Evolutionary conservation across 176 grass and related monocot species (phyloP).

Genomic region (Tillandsia leiboldiana): DNA sequence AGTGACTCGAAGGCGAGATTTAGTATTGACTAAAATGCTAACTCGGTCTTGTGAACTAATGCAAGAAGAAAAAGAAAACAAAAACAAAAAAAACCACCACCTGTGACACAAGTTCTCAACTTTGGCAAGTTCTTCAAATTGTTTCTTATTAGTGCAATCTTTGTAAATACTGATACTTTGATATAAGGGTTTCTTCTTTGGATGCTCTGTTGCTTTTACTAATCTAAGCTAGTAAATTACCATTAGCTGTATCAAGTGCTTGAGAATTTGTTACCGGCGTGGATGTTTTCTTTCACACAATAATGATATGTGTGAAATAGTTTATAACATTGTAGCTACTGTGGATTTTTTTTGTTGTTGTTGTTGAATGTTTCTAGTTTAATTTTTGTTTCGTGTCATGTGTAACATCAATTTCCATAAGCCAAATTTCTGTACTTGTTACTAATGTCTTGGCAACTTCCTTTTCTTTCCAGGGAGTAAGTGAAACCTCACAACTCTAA

Average conservation of each 20-base stretch:
- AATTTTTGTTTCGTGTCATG: background rate
- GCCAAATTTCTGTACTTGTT: background rate
- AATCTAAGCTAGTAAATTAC: background rate
- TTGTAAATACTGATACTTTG: too few relatives aligned
- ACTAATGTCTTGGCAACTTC: background rate
- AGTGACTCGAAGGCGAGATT: too few relatives aligned
- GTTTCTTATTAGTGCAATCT: too few relatives aligned
- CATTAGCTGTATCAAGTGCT: background rate
- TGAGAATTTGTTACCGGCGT: background rate
- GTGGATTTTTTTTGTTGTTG: background rate
- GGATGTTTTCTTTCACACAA: background rate
- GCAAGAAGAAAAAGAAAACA: background rate
- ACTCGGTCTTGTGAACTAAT: background rate
- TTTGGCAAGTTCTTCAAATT: background rate
- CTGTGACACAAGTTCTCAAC: background rate
- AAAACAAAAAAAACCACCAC: background rate
- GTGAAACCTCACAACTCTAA: constrained; percentile 20
- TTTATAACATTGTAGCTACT: too few relatives aligned
- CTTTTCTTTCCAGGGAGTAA: constrained; percentile 39
- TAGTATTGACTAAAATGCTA: too few relatives aligned
- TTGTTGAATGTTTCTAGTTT: background rate
- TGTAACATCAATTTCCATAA: background rate
- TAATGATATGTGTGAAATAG: background rate
- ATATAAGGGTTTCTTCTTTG: background rate
- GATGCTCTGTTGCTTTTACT: background rate